Conservation (phyloP, 2,329 filamentous ascomycete genomes). For the Trichoderma gracile region DNA sequence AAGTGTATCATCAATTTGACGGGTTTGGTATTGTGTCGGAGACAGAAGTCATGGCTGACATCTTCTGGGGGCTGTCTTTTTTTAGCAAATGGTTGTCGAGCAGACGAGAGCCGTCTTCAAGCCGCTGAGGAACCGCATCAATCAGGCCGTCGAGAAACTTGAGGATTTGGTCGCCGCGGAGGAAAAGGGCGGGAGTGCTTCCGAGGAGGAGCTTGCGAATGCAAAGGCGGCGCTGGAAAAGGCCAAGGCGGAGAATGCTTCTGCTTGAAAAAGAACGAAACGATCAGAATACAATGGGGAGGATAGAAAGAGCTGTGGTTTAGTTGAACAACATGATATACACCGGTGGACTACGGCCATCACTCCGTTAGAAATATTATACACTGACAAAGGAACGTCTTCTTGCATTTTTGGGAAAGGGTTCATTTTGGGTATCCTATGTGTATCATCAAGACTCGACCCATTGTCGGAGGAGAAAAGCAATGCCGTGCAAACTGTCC, state of each 20-base stretch:
- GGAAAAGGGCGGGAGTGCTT: constrained; percentile 47
- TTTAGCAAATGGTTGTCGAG: constrained; percentile 73
- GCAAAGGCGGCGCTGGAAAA: constrained; percentile 56
- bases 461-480: neutral
- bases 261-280: neutral
- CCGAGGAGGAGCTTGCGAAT: constrained; percentile 53
- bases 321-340: neutral
- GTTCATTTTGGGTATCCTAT: constrained; percentile 29
- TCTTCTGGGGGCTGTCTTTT: neutral
- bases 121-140: constrained; percentile 69
- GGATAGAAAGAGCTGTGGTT: neutral
- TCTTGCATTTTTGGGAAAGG: neutral
- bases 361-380: neutral
- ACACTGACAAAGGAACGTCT: neutral
- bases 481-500: neutral
- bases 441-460: constrained; percentile 28
- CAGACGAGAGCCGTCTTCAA: constrained; percentile 85
- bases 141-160: constrained; percentile 68
- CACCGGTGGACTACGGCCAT: neutral
- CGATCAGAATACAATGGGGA: neutral
- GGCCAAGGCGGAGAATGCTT: constrained; percentile 43
- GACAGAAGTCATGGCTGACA: constrained; percentile 8
- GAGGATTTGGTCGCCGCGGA: constrained; percentile 73
- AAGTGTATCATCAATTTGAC: neutral
- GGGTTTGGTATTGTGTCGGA: neutral